A percentile compares a stretch with the other conserved stretches of the same genome.
These are phyloP conservation scores for Actinomortierella wolfii DNA, from an alignment of 371 early-diverging fungal species.

Conservation along the genomic window DNA sequence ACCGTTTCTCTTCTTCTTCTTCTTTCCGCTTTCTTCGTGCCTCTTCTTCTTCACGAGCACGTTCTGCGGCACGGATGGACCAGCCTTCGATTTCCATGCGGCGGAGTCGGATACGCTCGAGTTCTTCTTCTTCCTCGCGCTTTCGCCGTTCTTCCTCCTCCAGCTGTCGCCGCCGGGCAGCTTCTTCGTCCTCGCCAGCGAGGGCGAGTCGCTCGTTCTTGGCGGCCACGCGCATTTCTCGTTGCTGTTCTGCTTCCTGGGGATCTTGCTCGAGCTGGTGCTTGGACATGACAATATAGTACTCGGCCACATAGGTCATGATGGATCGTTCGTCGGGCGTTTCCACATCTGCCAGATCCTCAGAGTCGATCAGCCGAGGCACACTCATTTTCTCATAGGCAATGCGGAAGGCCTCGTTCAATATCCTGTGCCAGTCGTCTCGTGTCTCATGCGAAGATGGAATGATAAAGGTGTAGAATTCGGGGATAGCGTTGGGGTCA, in stretches of 20 bases:
- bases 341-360: slow-evolving; percentile 53
- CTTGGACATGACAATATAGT: slow-evolving; percentile 50
- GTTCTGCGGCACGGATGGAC: slow-evolving; percentile 40
- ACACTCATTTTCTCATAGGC: slow-evolving; percentile 55
- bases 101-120: slow-evolving; percentile 33
- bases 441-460: slow-evolving; percentile 26
- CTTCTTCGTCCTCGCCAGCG: slow-evolving; percentile 30
- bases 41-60: slow-evolving; percentile 37
- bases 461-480: slow-evolving; percentile 50
- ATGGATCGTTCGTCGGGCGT: slow-evolving; percentile 64
- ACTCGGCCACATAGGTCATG: slow-evolving; percentile 63
- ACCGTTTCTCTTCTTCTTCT: slow-evolving; percentile 27
- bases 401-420: slow-evolving; percentile 55
- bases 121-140: slow-evolving; percentile 31
- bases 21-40: slow-evolving; percentile 31
- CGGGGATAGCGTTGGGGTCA: slow-evolving; percentile 59
- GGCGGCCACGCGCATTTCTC: slow-evolving; percentile 21
- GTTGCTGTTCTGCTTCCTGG: slow-evolving; percentile 18
- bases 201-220: slow-evolving; percentile 36
- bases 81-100: slow-evolving; percentile 44
- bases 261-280: slow-evolving; percentile 40
- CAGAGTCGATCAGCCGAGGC: slow-evolving; percentile 57
- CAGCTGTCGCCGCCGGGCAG: slow-evolving; percentile 20
- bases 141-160: slow-evolving; percentile 23
- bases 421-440: slow-evolving; percentile 47